phyloP scores from a whole-genome alignment of 192 early-diverging fungal genomes.

The Coemansia sp. region DNA sequence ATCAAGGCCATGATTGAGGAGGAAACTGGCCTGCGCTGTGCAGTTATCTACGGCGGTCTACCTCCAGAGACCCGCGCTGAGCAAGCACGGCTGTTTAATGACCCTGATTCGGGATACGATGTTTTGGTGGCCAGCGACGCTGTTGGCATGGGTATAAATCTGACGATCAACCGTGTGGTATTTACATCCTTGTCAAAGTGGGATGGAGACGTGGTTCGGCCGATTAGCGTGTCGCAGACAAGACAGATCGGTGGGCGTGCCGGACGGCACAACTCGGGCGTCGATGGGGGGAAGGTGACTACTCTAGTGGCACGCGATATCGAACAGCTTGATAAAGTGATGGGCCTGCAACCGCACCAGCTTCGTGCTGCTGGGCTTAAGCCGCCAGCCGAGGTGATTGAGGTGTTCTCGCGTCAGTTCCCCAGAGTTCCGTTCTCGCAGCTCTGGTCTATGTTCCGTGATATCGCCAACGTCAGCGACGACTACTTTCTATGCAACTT shows the following conservation, averaged over 20 bases:
- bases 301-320: constrained; percentile 43
- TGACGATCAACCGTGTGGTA: constrained; percentile 90
- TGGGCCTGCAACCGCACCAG: constrained; percentile 31
- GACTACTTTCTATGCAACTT: constrained; percentile 82
- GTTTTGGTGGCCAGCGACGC: constrained; percentile 95
- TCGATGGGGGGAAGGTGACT: constrained; percentile 68
- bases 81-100: constrained; percentile 92
- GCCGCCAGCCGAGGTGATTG: constrained; percentile 73
- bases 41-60: constrained; percentile 89
- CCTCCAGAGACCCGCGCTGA: constrained; percentile 91
- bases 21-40: constrained; percentile 70
- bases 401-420: constrained; percentile 71
- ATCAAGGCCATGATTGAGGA: constrained; percentile 77
- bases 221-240: constrained; percentile 71
- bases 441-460: constrained; percentile 75
- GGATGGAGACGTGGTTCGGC: constrained; percentile 60
- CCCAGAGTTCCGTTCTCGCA: constrained; percentile 61
- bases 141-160: constrained; percentile 95
- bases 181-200: constrained; percentile 81
- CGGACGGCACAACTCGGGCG: constrained; percentile 78
- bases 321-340: constrained; percentile 12
- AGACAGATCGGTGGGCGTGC: constrained; percentile 96
- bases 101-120: constrained; percentile 69
- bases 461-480: constrained; percentile 63
- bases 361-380: constrained; percentile 66